These are phyloP conservation scores for Saccharum spontaneum DNA, from an alignment of 176 grass and related monocot species.

Conservation along the genomic window DNA sequence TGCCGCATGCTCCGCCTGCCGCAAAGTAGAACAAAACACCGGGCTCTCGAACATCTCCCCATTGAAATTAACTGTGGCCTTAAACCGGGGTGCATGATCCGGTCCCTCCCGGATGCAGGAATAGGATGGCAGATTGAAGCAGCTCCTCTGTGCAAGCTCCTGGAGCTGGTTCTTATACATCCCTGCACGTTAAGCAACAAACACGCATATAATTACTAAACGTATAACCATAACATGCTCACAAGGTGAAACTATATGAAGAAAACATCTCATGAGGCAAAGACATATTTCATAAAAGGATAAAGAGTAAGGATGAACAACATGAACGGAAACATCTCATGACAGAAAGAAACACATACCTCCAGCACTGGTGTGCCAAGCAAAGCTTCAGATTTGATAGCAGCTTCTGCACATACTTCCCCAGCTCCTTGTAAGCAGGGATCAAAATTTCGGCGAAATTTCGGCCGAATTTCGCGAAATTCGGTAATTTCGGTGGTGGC, in stretches of 20 bases:
- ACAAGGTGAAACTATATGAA: not conserved
- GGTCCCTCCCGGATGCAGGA: constrained; percentile 55
- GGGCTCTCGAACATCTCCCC: constrained; percentile 67
- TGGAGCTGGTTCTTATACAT: constrained; percentile 78
- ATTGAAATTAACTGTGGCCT: constrained; percentile 68
- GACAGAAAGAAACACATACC: not conserved
- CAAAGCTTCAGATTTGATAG: constrained; percentile 18
- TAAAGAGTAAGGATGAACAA: not conserved
- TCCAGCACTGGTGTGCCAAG: constrained; percentile 8
- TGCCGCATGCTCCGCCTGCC: constrained; percentile 55
- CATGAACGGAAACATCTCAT: not conserved
- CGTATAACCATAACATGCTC: not conserved
- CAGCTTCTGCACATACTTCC: not conserved
- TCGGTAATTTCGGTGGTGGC: no score
- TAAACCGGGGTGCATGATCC: constrained; percentile 62
- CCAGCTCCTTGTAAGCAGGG: not conserved
- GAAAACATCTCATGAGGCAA: not conserved
- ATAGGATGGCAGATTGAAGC: constrained; percentile 69
- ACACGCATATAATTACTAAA: not conserved
- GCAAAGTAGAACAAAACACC: constrained; percentile 46
- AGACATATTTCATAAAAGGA: not conserved
- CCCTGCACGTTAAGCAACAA: constrained; percentile 20
- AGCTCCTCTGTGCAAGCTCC: constrained; percentile 79
- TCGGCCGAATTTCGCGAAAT: no score
- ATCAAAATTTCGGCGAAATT: no score